These are phyloP conservation scores for Primulina eburnea DNA, from an alignment of 257 asterid genomes.

Conservation along the genomic window DNA sequence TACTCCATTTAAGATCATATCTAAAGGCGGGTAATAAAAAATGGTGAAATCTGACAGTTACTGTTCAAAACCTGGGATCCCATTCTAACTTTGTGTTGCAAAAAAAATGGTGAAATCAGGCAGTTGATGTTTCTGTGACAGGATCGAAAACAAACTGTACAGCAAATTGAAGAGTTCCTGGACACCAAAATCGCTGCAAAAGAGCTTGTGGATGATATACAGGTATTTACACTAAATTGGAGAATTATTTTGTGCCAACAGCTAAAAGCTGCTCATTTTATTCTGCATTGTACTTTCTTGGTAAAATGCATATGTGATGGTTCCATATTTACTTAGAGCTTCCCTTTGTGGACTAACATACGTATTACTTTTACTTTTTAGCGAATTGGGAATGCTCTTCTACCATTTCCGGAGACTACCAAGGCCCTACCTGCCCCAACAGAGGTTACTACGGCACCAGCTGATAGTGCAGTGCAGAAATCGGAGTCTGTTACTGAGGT, in stretches of 20 bases:
- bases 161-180: conserved; percentile 64
- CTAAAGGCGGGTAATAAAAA: not conserved
- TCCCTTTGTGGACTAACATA: no score
- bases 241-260: not conserved
- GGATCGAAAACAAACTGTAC: conserved; percentile 83
- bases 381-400: conserved; percentile 88
- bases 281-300: no score
- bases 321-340: no score
- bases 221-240: conserved; percentile 36
- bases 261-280: not conserved
- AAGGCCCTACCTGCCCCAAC: conserved; percentile 58
- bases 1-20: not conserved
- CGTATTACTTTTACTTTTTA: conserved; percentile 15
- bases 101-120: no score
- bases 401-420: conserved; percentile 48
- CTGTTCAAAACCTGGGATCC: no score
- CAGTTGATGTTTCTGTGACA: conserved; percentile 29
- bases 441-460: conserved; percentile 9
- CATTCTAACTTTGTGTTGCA: no score
- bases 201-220: conserved; percentile 83
- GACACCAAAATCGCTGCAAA: conserved; percentile 66
- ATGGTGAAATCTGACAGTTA: no score
- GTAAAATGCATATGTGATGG: no score
- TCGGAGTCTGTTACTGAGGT: conserved; percentile 24
- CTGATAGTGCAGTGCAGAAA: conserved; percentile 29